A percentile compares a stretch with the other conserved stretches of the same genome.
phyloP scores from a whole-genome alignment of 768 basidiomycete genomes.

The Boletus subcaerulescens region DNA sequence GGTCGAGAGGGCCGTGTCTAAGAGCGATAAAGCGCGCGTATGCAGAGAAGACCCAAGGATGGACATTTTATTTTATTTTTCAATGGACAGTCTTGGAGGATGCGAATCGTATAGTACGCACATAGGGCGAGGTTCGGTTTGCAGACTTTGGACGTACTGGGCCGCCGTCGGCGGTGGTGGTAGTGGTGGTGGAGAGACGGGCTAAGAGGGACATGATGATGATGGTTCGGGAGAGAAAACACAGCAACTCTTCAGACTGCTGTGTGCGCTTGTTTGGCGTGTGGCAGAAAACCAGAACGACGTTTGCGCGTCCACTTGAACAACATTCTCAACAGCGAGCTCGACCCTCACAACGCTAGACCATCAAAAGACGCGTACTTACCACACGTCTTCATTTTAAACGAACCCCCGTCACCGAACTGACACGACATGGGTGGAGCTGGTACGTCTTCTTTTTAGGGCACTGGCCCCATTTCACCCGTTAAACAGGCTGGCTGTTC shows the following conservation, averaged over 20 bases:
- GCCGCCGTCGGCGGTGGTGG: conserved; percentile 24
- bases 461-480: neutral
- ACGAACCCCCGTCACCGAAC: neutral
- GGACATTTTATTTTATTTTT: conserved; percentile 18
- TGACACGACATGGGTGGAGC: conserved; percentile 39
- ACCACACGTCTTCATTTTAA: neutral
- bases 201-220: conserved; percentile 32
- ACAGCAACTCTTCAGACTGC: neutral
- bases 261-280: conserved; percentile 28
- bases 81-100: conserved; percentile 19
- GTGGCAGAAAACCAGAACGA: conserved; percentile 24
- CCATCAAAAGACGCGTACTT: neutral
- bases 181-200: conserved; percentile 21
- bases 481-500: conserved; percentile 85
- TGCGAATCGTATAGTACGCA: conserved; percentile 34
- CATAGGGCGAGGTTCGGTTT: conserved; percentile 33
- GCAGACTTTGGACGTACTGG: conserved; percentile 31
- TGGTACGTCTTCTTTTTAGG: conserved; percentile 31
- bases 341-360: neutral
- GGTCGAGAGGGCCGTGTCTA: conserved; percentile 46
- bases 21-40: neutral
- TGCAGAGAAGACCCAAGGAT: neutral
- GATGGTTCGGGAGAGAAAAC: conserved; percentile 10
- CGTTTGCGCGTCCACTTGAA: neutral
- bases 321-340: neutral